These are phyloP conservation scores for Blyttiomyces sp. DNA, from an alignment of 371 early-diverging fungal species.

Conservation along the genomic window DNA sequence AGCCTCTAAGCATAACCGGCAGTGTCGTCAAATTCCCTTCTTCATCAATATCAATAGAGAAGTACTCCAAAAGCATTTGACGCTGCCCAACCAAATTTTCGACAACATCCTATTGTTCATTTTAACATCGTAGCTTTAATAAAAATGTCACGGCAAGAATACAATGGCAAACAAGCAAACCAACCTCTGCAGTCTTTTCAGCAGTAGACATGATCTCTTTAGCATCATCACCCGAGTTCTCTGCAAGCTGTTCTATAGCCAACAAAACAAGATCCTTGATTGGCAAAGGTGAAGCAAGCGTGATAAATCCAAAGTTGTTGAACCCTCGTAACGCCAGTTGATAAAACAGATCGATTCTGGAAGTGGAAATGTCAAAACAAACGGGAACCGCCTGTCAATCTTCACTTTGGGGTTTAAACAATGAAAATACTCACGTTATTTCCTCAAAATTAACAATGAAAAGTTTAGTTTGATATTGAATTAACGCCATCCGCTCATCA, in stretches of 20 bases:
- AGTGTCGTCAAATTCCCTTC: constrained; percentile 61
- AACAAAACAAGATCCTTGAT: constrained; percentile 64
- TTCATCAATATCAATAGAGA: constrained; percentile 64
- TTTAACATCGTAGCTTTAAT: no score
- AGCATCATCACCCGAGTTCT: background rate
- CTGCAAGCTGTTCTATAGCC: constrained; percentile 54
- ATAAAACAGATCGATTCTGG: constrained; percentile 84
- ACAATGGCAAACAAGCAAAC: no score
- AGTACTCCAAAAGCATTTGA: constrained; percentile 86
- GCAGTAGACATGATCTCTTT: background rate
- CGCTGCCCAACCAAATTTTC: constrained; percentile 52
- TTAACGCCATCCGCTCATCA: constrained; percentile 67
- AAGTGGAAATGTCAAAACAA: constrained; percentile 2
- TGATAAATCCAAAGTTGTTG: constrained; percentile 76
- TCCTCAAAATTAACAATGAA: constrained; percentile 75
- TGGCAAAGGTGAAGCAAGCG: constrained; percentile 56
- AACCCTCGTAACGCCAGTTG: constrained; percentile 79
- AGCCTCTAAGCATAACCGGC: constrained; percentile 76
- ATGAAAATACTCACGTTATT: constrained; percentile 51
- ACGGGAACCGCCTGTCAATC: no score
- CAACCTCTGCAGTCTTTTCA: background rate
- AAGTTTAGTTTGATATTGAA: constrained; percentile 79
- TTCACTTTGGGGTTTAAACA: no score
- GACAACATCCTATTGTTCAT: constrained; percentile 46
- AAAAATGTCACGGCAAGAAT: no score